Evolutionary conservation across 352 stramenopile genomes (phyloP).

Genomic region (Vaucheria bursata): DNA sequence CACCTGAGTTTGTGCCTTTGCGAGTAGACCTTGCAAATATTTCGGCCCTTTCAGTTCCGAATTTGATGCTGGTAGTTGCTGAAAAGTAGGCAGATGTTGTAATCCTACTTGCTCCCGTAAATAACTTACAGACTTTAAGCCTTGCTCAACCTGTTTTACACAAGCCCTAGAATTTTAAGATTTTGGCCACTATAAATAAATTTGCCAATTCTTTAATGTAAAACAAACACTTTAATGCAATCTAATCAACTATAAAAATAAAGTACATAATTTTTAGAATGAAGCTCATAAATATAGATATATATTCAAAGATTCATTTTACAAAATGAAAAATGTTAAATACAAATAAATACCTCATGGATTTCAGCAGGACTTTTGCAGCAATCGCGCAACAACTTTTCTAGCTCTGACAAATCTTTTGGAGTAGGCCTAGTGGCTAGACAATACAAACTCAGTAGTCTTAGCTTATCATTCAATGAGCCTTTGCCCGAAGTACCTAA

Average conservation of each 20-base stretch:
- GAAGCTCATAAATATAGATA: too few relatives aligned
- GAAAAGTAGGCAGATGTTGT: slow-evolving; percentile 45
- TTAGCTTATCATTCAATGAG: slow-evolving; percentile 70
- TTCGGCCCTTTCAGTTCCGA: slow-evolving; percentile 12
- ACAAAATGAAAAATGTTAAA: too few relatives aligned
- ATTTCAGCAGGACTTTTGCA: slow-evolving; percentile 19
- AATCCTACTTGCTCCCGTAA: slow-evolving; percentile 39
- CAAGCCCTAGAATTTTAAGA: too few relatives aligned
- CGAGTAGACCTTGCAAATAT: slow-evolving; percentile 42
- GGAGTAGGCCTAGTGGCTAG: slow-evolving; percentile 56
- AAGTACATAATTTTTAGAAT: too few relatives aligned
- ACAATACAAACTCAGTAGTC: slow-evolving; percentile 56
- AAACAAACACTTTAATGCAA: too few relatives aligned
- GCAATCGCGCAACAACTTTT: slow-evolving; percentile 48
- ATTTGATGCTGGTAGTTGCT: slow-evolving; percentile 5
- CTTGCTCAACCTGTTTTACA: slow-evolving; percentile 29
- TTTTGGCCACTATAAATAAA: too few relatives aligned
- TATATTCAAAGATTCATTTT: too few relatives aligned
- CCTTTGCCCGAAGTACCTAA: slow-evolving; percentile 59
- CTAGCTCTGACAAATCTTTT: slow-evolving; percentile 55
- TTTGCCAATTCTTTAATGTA: too few relatives aligned
- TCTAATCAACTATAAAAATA: too few relatives aligned
- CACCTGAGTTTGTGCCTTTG: slow-evolving; percentile 37
- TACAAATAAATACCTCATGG: slow-evolving; percentile 18
- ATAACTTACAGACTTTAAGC: slow-evolving; percentile 35